These are phyloP conservation scores for Platanthera guangdongensis DNA, from an alignment of 106 monocot species.

Conservation along the genomic window DNA sequence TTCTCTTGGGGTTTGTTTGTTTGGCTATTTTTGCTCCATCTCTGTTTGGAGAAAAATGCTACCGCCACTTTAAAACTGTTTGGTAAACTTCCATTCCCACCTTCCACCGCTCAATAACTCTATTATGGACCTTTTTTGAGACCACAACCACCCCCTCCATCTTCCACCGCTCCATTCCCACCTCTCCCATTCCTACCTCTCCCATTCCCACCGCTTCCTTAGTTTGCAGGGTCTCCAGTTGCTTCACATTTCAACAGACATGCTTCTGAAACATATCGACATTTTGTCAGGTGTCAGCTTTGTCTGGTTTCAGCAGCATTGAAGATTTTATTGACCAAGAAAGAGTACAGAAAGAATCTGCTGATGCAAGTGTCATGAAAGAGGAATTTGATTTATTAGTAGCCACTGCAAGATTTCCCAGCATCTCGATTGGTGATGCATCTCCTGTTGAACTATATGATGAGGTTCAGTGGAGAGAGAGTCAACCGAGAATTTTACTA, in stretches of 20 bases:
- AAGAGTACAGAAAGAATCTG: conserved; percentile 15
- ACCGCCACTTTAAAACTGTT: too few species aligned
- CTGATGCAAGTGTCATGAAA: conserved; percentile 9
- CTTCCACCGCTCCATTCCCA: too few species aligned
- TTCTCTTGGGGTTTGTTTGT: not conserved
- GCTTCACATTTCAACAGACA: not conserved
- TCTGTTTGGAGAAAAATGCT: too few species aligned
- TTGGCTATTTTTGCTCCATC: too few species aligned
- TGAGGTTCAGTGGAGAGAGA: conserved; percentile 22
- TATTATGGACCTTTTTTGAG: too few species aligned
- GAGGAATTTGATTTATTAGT: conserved; percentile 51
- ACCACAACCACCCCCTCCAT: not conserved
- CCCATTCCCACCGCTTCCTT: too few species aligned
- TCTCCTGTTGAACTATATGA: conserved; percentile 62
- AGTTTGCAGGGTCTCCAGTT: not conserved
- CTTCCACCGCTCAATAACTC: too few species aligned
- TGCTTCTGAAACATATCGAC: not conserved
- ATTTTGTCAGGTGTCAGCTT: conserved; percentile 45
- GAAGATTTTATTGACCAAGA: conserved; percentile 42
- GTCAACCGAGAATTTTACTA: conserved; percentile 20
- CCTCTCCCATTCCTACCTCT: too few species aligned
- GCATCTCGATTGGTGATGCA: conserved; percentile 72
- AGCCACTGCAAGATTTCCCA: conserved; percentile 61
- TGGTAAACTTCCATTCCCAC: too few species aligned
- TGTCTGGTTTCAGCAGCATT: conserved; percentile 33